A percentile compares a stretch with the other conserved stretches of the same genome.
Conservation (phyloP, 345 rosid genomes). For the Acer saccharum region DNA sequence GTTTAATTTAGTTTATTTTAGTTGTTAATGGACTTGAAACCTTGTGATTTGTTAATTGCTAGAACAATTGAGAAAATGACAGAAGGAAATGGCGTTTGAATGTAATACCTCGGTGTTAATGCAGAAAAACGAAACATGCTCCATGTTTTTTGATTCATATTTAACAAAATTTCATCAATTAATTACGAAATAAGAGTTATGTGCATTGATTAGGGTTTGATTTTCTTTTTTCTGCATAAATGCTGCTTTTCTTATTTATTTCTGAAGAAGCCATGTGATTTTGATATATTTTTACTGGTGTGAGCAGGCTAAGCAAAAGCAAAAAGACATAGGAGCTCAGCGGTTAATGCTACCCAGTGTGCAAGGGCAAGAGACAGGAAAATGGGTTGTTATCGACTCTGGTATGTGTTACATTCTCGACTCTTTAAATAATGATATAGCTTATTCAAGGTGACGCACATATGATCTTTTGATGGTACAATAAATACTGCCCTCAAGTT, state of each 20-base stretch:
- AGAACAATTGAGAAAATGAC: not conserved
- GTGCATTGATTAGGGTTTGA: not conserved
- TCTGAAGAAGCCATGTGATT: not conserved
- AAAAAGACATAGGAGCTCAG: constrained; percentile 68
- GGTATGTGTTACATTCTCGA: constrained; percentile 45
- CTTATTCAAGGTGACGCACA: not conserved
- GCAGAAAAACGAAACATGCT: not conserved
- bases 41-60: not conserved
- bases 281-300: constrained; percentile 11
- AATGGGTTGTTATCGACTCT: constrained; percentile 85
- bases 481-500: not conserved
- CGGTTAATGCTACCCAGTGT: constrained; percentile 63
- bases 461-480: not conserved
- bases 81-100: not conserved
- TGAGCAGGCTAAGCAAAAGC: constrained; percentile 84
- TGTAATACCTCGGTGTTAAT: not conserved
- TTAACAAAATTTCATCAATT: not conserved
- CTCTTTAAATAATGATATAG: not conserved
- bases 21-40: not conserved
- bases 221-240: not conserved
- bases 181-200: not conserved
- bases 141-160: no score
- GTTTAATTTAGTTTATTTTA: not conserved
- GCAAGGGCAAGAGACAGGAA: constrained; percentile 71
- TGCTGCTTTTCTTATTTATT: not conserved